Evolutionary conservation across 108 stramenopile genomes (phyloP), one percentile per base, ranked within the genome.

Genomic region (Cyclotella baltica): DNA sequence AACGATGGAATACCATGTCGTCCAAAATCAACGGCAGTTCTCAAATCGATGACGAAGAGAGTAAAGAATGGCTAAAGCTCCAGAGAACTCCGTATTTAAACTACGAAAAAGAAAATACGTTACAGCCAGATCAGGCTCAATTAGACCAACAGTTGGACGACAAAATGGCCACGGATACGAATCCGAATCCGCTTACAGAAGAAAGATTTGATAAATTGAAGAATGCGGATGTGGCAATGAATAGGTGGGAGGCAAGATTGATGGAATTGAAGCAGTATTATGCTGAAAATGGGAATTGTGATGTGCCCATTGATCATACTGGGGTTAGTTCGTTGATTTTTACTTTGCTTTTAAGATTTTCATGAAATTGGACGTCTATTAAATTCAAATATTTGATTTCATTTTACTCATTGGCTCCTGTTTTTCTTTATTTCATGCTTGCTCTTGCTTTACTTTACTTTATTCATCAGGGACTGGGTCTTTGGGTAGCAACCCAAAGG

Each of bases 261-360:
- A n/a, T 61, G 59, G 59, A 61, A 31, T 61, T 61, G 59, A 61
- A 34, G 31, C 13, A 34, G n/a, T 61, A 34, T 15, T 33, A 61
- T 33, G 30, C 13, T 0, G 33, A 31, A 13, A 31, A 34, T 11
- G 59, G 85, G 0, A 61, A 85, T 35, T 82, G 74, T 63, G 72
- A 85, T 52, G 85, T 85, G 1, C 85, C 85, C 13, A 19, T 73
- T 13, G 28, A 59, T 22, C 37, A 83, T 52, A 72, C 70, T 63
- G 35, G 46, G 18, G 77, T 62, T 5, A 61, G 59, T 34, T 52
- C n/a, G 10, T 19, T 9, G 31, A 48, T 4, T 48, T 48, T n/a
- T 48, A 48, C 2, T 48, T 1, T 6, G 18, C 2, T 2, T 48
- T 48, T 48, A n/a, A 6, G 6, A 13, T 13, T 43, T 48, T 48